Evolutionary conservation across 371 early-diverging fungal species (phyloP).

Genomic region (Zopfochytrium polystomum): DNA sequence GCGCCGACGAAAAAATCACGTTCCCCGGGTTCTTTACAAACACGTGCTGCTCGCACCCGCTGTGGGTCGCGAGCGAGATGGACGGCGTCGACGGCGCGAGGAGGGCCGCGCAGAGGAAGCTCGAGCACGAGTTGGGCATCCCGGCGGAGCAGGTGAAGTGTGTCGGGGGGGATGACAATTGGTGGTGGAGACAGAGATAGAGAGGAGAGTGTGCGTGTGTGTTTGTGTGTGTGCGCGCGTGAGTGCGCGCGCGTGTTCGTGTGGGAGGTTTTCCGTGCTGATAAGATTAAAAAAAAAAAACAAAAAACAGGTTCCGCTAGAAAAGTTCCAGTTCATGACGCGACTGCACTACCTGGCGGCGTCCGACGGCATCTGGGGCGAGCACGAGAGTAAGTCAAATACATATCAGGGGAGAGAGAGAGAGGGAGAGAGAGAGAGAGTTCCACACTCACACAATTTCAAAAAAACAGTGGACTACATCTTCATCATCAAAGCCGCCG

Average conservation of each 20-base stretch:
- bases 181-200: too few species aligned
- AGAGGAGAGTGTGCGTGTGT: too few species aligned
- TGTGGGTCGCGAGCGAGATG: constrained; percentile 76
- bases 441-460: too few species aligned
- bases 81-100: constrained; percentile 72
- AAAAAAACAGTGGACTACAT: constrained; percentile 82
- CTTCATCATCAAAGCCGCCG: constrained; percentile 71
- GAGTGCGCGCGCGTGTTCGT: too few species aligned
- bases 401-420: too few species aligned
- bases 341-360: constrained; percentile 93
- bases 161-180: too few species aligned
- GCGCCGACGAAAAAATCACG: constrained; percentile 94
- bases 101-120: too few species aligned
- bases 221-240: too few species aligned
- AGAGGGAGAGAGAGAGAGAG: too few species aligned
- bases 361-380: constrained; percentile 94
- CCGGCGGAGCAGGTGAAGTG: constrained; percentile 50
- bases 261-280: too few species aligned
- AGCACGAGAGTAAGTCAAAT: constrained; percentile 88
- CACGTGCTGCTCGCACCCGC: constrained; percentile 97
- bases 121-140: constrained; percentile 97
- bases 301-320: constrained; percentile 65
- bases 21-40: constrained; percentile 96
- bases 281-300: too few species aligned
- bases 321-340: constrained; percentile 82